Conservation (phyloP, 176 grass and related monocot species). For the Pharus latifolius region DNA sequence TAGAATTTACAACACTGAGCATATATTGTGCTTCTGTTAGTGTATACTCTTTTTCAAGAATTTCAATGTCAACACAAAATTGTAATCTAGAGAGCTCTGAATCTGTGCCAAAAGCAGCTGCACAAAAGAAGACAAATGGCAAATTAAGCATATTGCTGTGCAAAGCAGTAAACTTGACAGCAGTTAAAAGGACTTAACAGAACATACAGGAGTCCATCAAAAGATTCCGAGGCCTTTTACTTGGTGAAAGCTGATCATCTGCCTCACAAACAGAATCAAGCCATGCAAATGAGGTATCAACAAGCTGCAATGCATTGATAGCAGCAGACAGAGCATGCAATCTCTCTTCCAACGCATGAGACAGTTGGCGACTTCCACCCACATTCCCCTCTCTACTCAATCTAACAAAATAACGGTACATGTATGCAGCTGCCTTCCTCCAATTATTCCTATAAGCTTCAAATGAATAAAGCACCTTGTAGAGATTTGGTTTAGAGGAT, state of each 20-base stretch:
- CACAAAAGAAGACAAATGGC: conserved; percentile 21
- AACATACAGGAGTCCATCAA: conserved; percentile 67
- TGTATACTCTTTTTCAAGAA: conserved; percentile 87
- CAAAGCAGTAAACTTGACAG: conserved; percentile 6
- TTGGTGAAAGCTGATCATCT: conserved; percentile 47
- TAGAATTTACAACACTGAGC: conserved; percentile 57
- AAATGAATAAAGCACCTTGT: conserved; percentile 97
- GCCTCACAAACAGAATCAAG: conserved; percentile 52
- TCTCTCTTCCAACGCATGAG: conserved; percentile 61
- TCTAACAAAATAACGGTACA: conserved; percentile 85
- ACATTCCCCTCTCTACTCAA: conserved; percentile 68
- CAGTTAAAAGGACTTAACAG: conserved; percentile 2
- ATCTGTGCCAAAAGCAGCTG: conserved; percentile 39
- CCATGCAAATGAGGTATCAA: conserved; percentile 84
- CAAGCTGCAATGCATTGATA: conserved; percentile 89
- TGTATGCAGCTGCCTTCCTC: conserved; percentile 89
- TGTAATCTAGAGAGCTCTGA: conserved; percentile 41
- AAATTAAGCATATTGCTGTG: conserved; percentile 1
- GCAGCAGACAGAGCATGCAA: conserved; percentile 75
- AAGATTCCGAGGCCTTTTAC: conserved; percentile 67
- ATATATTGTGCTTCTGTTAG: conserved; percentile 73
- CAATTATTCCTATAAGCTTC: conserved; percentile 81
- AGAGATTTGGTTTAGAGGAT: conserved; percentile 68
- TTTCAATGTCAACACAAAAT: conserved; percentile 81
- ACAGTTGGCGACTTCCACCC: conserved; percentile 34